Conservation (phyloP, 345 rosid species). For the Clarkia xantiana region DNA sequence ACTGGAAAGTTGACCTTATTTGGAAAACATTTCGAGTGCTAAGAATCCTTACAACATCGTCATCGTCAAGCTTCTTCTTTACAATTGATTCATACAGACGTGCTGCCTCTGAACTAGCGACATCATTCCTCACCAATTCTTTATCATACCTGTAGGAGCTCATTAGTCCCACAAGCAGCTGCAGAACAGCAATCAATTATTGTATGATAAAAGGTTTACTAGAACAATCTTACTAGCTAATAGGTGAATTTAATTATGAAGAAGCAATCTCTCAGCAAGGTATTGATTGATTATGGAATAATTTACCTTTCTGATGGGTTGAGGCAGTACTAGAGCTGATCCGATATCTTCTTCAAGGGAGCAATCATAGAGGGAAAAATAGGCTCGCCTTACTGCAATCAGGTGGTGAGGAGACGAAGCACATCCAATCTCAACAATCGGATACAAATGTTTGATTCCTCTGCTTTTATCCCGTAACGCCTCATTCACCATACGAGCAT, state of each 20-base stretch:
- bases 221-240: too few relatives aligned
- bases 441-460: constrained; percentile 30
- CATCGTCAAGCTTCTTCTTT: constrained; percentile 42
- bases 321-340: constrained; percentile 25
- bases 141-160: constrained; percentile 70
- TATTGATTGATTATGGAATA: too few relatives aligned
- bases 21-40: constrained; percentile 60
- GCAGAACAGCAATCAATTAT: constrained; percentile 3
- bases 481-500: constrained; percentile 55
- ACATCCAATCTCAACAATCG: constrained; percentile 67
- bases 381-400: constrained; percentile 54
- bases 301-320: constrained; percentile 42
- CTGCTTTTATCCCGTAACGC: constrained; percentile 31
- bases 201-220: too few relatives aligned
- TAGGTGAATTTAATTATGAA: too few relatives aligned
- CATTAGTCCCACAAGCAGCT: constrained; percentile 56
- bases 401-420: constrained; percentile 64
- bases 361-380: constrained; percentile 41
- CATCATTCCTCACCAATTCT: constrained; percentile 31
- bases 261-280: too few relatives aligned
- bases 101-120: constrained; percentile 54
- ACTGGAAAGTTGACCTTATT: constrained; percentile 51
- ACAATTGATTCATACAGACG: constrained; percentile 44
- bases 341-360: constrained; percentile 77
- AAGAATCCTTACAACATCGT: constrained; percentile 44